phyloP scores from a whole-genome alignment of 1,284 basidiomycete genomes.

The Leccinum huronense region DNA sequence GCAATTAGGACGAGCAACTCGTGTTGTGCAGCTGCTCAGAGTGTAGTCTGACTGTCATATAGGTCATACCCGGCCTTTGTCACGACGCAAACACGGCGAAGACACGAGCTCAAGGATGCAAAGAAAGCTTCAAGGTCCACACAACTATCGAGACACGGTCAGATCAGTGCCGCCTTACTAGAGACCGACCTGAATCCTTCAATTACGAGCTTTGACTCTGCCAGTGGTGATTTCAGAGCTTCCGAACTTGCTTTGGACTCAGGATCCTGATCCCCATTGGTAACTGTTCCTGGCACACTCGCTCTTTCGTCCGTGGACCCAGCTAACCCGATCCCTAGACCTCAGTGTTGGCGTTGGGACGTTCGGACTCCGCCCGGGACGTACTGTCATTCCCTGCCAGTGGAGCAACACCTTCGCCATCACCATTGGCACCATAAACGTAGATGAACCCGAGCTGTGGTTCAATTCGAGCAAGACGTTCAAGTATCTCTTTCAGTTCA shows the following conservation, averaged over 20 bases:
- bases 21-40: not conserved
- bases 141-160: not conserved
- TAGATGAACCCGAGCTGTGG: not conserved
- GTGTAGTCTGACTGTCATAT: conserved; percentile 1
- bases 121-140: not conserved
- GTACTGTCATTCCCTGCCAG: not conserved
- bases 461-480: not conserved
- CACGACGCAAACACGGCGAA: not conserved
- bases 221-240: not conserved
- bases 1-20: not conserved
- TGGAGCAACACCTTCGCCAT: not conserved
- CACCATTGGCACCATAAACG: not conserved
- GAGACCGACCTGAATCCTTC: not conserved
- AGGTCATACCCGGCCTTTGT: not conserved
- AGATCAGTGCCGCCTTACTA: not conserved
- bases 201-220: not conserved
- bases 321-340: not conserved
- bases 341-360: not conserved
- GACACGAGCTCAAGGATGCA: not conserved
- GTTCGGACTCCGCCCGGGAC: not conserved
- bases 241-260: not conserved
- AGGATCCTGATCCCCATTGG: not conserved
- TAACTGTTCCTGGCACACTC: not conserved
- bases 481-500: not conserved
- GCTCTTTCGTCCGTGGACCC: not conserved